Conservation (phyloP, 306 rosid genomes). For the Cajanus cajan region DNA sequence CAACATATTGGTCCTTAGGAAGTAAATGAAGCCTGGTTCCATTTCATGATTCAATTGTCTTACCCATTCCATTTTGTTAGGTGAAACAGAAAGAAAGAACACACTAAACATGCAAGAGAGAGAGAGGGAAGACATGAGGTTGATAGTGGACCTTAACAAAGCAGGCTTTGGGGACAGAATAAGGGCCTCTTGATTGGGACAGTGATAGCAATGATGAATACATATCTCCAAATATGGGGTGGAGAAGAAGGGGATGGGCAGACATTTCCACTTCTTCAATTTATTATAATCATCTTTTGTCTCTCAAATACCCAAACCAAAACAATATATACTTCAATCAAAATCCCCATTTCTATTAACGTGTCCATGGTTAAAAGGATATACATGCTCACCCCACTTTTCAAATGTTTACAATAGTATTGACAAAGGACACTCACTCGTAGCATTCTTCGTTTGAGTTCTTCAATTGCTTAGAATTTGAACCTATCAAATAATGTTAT, state of each 20-base stretch:
- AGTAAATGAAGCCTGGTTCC: neutral
- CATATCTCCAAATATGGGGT: neutral
- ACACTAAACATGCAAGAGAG: conserved; percentile 27
- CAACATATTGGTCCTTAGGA: neutral
- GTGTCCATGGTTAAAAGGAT: conserved; percentile 24
- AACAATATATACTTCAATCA: conserved; percentile 19
- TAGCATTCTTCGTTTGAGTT: neutral
- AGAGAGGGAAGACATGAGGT: conserved; percentile 19
- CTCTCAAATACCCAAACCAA: conserved; percentile 13
- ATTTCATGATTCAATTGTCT: conserved; percentile 13
- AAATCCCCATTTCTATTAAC: neutral
- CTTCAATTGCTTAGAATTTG: neutral
- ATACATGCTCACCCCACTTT: neutral
- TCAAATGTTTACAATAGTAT: neutral
- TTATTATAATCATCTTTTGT: conserved; percentile 34
- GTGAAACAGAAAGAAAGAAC: conserved; percentile 36
- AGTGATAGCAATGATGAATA: conserved; percentile 34
- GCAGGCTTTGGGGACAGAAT: conserved; percentile 35
- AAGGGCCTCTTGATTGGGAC: conserved; percentile 43
- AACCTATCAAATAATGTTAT: neutral
- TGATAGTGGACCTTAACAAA: conserved; percentile 49
- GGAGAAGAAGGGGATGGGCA: conserved; percentile 23
- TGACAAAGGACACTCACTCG: neutral
- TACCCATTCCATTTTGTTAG: conserved; percentile 20
- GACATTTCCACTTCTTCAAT: conserved; percentile 42